Evolutionary conservation across 1,139 yeast species (phyloP), one percentile per base, ranked within the genome.

Genomic region (Yamadazyma conglobata): DNA sequence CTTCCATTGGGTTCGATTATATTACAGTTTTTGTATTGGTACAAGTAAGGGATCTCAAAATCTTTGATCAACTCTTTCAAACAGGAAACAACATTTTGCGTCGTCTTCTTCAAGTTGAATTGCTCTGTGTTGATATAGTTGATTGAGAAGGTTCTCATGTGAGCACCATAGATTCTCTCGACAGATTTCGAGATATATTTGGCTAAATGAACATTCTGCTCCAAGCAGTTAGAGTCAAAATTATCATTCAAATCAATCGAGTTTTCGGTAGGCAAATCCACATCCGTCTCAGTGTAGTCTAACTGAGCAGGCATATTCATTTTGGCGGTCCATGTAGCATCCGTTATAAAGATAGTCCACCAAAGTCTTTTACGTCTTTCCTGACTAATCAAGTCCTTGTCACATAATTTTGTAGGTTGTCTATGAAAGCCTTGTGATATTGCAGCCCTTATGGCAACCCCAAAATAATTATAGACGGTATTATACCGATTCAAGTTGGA

Each of bases 271-370:
- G 76, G 71, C 31, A 70, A 49, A 27, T 70, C 76, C 14, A 69
- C 71, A 34, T 70, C 76, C 4, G 76, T 70, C 43, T 71, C 75
- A 12, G 71, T 60, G 39, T 61, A 66, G 36, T 67, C 69, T 27
- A 72, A 63, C 43, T 69, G 74, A 15, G 69, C 64, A 1, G 48
- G 48, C 31, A 37, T 31, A 24, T 44, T 43, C 42, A 71, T 58
- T 33, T 71, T 66, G 2, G 77, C 63, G 4, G 75, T 64, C 70
- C 77, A 73, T 9, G 67, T 57, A 10, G 69, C 63, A 43, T 72
- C 77, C 39, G 70, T 59, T 5, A 70, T 62, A 43, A 67, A 72
- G 4, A 70, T 62, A 4, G 77, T 61, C 79, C 79, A 73, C 77
- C 78, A 73, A 8, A 72, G 46, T 23, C 76, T 54, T 43, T 72